Evolutionary conservation across 257 asterid species (phyloP).

Genomic region (Echium plantagineum): DNA sequence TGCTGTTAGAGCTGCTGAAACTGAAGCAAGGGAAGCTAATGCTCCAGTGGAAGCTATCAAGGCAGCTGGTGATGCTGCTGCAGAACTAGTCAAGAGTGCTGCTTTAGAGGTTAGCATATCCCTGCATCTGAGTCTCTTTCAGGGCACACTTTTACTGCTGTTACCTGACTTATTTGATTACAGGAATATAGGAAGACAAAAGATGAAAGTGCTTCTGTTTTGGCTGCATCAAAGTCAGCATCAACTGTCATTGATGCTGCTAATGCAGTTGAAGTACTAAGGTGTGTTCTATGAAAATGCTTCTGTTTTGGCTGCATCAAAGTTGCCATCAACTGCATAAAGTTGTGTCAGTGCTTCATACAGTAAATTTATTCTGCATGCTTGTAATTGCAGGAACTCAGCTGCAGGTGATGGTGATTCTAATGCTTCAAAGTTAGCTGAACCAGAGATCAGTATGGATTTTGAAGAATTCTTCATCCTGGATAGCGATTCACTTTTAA

Average conservation of each 20-base stretch:
- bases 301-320: too few relatives aligned
- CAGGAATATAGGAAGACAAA: slow-evolving; percentile 70
- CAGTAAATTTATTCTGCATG: slow-evolving; percentile 4
- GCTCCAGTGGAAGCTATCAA: slow-evolving; percentile 80
- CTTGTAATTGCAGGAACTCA: slow-evolving; percentile 33
- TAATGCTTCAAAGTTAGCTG: slow-evolving; percentile 35
- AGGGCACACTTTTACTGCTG: slow-evolving; percentile 1
- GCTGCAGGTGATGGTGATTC: slow-evolving; percentile 36
- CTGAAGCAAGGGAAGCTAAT: slow-evolving; percentile 87
- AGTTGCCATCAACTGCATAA: too few relatives aligned
- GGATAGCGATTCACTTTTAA: slow-evolving; percentile 65
- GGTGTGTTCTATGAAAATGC: slow-evolving; percentile 46
- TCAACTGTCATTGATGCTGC: slow-evolving; percentile 90
- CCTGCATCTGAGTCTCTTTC: slow-evolving; percentile 7
- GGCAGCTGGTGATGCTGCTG: slow-evolving; percentile 98
- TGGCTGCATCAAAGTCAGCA: slow-evolving; percentile 89
- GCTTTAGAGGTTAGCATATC: slow-evolving; percentile 66
- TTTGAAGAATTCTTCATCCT: slow-evolving; percentile 40
- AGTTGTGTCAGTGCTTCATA: background rate
- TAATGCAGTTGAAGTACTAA: slow-evolving; percentile 50
- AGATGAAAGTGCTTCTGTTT: slow-evolving; percentile 75
- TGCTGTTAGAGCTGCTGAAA: slow-evolving; percentile 94
- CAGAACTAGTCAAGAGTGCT: slow-evolving; percentile 89
- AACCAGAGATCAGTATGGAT: slow-evolving; percentile 50
- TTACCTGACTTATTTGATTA: background rate